These are phyloP conservation scores for Colletotrichum liriopes DNA, from an alignment of 2,329 filamentous ascomycete species.

Conservation along the genomic window DNA sequence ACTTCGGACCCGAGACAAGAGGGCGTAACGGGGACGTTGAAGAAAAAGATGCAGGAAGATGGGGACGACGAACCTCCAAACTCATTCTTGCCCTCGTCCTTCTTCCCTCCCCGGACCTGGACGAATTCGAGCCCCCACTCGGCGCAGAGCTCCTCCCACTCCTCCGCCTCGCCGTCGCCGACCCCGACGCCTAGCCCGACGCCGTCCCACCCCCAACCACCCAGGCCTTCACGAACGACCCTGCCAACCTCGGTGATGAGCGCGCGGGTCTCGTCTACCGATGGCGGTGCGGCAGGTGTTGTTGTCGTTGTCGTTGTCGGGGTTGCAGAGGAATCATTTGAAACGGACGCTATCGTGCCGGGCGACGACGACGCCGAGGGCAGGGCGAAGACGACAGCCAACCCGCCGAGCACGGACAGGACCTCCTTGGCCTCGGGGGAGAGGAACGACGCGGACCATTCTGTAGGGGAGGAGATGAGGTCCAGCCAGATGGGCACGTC, in stretches of 20 bases:
- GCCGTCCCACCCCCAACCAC: conserved; percentile 76
- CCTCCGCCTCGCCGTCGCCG: conserved; percentile 61
- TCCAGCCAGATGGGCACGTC: conserved; percentile 79
- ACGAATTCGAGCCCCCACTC: conserved; percentile 76
- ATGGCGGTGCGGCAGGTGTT: background rate
- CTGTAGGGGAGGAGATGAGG: conserved; percentile 64
- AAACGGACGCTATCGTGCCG: background rate
- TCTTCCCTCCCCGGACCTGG: conserved; percentile 60
- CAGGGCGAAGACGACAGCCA: conserved; percentile 70
- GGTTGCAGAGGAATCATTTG: background rate
- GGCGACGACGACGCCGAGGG: conserved; percentile 40
- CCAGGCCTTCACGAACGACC: conserved; percentile 71
- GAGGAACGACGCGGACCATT: conserved; percentile 74
- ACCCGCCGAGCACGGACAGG: conserved; percentile 71
- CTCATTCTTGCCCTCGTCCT: conserved; percentile 65
- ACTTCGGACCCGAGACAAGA: background rate
- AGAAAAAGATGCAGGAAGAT: background rate
- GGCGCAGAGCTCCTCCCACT: conserved; percentile 74
- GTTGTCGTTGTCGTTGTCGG: background rate
- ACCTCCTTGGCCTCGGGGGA: conserved; percentile 75
- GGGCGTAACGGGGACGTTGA: background rate
- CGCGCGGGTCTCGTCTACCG: conserved; percentile 50
- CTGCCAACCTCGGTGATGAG: conserved; percentile 68
- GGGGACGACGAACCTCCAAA: conserved; percentile 67
- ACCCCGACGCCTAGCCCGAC: conserved; percentile 74